Evolutionary conservation across 768 basidiomycete species (phyloP).

Genomic region (Pholiota conissans): DNA sequence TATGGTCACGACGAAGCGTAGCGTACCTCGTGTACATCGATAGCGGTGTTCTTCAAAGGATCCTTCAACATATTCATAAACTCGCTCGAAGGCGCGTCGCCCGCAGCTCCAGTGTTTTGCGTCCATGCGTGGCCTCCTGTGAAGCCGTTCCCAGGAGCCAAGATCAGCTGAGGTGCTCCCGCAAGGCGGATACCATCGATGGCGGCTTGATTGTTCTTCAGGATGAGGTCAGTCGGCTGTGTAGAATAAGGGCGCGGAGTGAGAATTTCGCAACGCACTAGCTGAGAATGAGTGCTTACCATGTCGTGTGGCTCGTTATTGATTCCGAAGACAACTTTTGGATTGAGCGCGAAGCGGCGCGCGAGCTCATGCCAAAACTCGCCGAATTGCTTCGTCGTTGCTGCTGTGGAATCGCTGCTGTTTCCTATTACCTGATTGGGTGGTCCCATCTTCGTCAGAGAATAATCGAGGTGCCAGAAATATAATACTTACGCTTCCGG

Average conservation of each 20-base stretch:
- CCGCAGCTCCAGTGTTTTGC: conserved; percentile 30
- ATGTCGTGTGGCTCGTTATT: conserved; percentile 50
- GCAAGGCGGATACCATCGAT: conserved; percentile 41
- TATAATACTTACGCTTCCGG: conserved; percentile 36
- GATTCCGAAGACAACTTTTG: conserved; percentile 45
- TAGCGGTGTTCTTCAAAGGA: conserved; percentile 41
- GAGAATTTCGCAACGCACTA: background rate
- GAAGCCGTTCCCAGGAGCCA: conserved; percentile 47
- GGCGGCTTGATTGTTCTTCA: conserved; percentile 43
- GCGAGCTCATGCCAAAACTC: conserved; percentile 45
- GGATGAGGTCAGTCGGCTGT: conserved; percentile 41
- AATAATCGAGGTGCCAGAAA: background rate
- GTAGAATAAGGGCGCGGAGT: background rate
- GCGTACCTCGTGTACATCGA: conserved; percentile 45
- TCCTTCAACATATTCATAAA: conserved; percentile 41
- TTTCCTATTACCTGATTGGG: conserved; percentile 42
- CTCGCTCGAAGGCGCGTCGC: conserved; percentile 39
- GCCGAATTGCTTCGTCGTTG: conserved; percentile 42
- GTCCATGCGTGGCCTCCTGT: conserved; percentile 48
- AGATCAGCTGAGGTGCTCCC: conserved; percentile 42
- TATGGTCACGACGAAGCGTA: background rate
- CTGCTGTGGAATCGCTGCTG: conserved; percentile 42
- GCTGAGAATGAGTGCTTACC: conserved; percentile 21
- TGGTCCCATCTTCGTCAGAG: background rate
- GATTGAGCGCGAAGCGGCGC: conserved; percentile 36